Evolutionary conservation across 2,329 filamentous ascomycete species (phyloP).

Genomic region (Xylariaceae sp.): DNA sequence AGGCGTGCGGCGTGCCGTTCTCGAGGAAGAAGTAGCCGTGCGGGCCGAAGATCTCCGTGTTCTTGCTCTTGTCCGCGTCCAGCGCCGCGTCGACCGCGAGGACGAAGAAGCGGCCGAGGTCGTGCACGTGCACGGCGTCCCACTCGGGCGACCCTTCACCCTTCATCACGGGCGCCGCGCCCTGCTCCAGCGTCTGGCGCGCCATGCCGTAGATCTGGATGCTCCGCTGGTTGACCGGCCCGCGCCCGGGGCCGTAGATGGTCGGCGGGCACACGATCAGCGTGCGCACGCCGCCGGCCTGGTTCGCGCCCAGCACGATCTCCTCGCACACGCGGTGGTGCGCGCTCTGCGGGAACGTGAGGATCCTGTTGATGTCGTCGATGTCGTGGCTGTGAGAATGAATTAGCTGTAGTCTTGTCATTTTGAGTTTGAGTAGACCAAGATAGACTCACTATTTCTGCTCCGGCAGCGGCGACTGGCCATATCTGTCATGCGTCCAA

Average conservation of each 20-base stretch:
- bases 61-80: constrained; percentile 48
- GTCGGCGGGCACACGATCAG: constrained; percentile 45
- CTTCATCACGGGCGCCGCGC: constrained; percentile 40
- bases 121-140: constrained; percentile 48
- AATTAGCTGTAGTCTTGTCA: not conserved
- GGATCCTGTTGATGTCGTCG: constrained; percentile 49
- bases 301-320: constrained; percentile 47
- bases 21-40: constrained; percentile 64
- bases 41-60: constrained; percentile 58
- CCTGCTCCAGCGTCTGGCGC: constrained; percentile 36
- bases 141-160: constrained; percentile 41
- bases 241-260: constrained; percentile 48
- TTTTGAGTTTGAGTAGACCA: not conserved
- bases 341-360: constrained; percentile 50
- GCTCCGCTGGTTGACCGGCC: constrained; percentile 43
- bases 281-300: constrained; percentile 33
- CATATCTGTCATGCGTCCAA: constrained; percentile 35
- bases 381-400: constrained; percentile 45
- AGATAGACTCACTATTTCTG: constrained; percentile 37
- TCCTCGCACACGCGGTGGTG: constrained; percentile 65
- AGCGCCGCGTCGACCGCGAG: constrained; percentile 45
- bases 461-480: constrained; percentile 38
- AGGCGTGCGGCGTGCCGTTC: constrained; percentile 54
- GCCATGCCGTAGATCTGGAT: constrained; percentile 44
- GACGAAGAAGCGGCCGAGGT: constrained; percentile 41